Evolutionary conservation across 164 flowering plant species (phyloP).

Genomic region (Umbellularia californica): DNA sequence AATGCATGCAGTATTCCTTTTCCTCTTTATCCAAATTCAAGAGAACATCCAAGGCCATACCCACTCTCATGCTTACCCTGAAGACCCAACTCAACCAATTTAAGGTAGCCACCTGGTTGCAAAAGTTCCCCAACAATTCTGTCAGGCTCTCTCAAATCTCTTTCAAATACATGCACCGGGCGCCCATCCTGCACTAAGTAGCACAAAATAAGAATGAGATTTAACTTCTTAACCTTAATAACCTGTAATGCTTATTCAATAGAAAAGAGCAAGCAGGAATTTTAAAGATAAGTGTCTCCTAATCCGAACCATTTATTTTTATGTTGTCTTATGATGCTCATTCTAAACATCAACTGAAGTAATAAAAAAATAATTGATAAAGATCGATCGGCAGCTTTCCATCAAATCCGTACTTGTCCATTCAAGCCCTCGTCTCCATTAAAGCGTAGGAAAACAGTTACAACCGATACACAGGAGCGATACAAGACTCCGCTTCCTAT

Average conservation of each 20-base stretch:
- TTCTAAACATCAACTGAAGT: not conserved
- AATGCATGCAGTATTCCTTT: not conserved
- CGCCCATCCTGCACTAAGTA: conserved; percentile 66
- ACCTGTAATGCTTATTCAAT: not conserved
- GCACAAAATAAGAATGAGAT: not conserved
- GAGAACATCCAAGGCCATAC: not conserved
- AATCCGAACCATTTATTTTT: not conserved
- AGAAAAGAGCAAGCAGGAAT: not conserved
- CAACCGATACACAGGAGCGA: not conserved
- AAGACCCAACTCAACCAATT: conserved; percentile 79
- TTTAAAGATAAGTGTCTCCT: not conserved
- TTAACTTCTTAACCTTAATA: not conserved
- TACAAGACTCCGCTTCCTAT: not conserved
- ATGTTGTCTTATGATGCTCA: not conserved
- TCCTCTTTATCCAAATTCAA: not conserved
- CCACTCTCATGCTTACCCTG: conserved; percentile 41
- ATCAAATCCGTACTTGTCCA: not conserved
- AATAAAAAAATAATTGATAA: not conserved
- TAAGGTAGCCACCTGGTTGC: conserved; percentile 96
- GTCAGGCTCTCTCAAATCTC: conserved; percentile 90
- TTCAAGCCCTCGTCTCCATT: not conserved
- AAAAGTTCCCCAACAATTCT: conserved; percentile 92
- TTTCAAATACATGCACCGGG: conserved; percentile 75
- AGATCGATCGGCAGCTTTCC: not conserved
- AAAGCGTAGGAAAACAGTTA: not conserved